Base-by-base conservation (phyloP, 345 rosid species). In the Hypericum perforatum region DNA sequence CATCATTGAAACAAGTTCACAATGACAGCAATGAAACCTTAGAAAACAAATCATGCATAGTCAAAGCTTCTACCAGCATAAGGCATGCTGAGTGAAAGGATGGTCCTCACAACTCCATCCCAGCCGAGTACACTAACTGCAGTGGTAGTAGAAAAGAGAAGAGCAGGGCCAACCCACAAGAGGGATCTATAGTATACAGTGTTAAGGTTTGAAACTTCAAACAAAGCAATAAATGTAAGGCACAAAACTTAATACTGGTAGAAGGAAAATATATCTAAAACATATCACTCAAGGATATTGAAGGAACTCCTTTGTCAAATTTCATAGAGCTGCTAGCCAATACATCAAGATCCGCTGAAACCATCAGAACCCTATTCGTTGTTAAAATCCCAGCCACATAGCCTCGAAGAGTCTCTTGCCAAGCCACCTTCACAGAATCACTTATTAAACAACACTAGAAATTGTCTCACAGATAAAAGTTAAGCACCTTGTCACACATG, bases 141-240 rank as follows among this genome's bases (percentile, higher is more conserved):
- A 63, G 97, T 81, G 43, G 94, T 77, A 45, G 94, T 92, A 54
- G 97, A 88, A 76, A 85, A 92, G 46, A 88, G 81, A 74, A 92
- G 86, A 47, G 97, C 95, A 53, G 98, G 97, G 48, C 98, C 98
- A 73, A 85, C 75, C 98, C 98, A 92, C 61, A 92, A 70, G 66
- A 88, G 82, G 62, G 97, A 88, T 85, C 98, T 88, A 61, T 71
- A 83, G 95, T 85, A 69, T 40, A 36, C 67, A 62, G 32, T 22
- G 32, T 22, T 38, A 54, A 51, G 87, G 84, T 22, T 22, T 81
- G 83, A 92, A 90, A 41, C 51, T 40, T 65, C 52, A 61, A 51
- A 68, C 64, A 55, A 61, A 66, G 53, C 22, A 49, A 40, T 46
- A n/a, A 46, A 32, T 3, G 22, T 6, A 46, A 46, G 29, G 22